Conservation (phyloP, 2,329 filamentous ascomycete species). For the Xylaria multiplex region DNA sequence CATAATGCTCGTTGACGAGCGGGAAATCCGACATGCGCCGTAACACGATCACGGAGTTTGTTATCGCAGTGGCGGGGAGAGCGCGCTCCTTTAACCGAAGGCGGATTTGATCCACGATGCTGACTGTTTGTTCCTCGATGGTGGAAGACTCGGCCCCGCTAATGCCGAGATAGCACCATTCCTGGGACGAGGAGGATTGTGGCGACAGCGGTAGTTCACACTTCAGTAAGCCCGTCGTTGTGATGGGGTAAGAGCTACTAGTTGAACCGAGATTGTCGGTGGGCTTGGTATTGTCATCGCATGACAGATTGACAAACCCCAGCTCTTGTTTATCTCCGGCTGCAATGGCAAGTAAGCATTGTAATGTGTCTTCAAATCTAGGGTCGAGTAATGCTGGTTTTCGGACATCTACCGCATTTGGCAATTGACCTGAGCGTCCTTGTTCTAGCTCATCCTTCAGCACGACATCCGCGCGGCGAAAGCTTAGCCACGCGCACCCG, state of each 20-base stretch:
- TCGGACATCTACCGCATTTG: slow-evolving; percentile 52
- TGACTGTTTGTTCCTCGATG: slow-evolving; percentile 60
- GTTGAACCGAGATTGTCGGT: slow-evolving; percentile 1
- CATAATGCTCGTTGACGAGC: slow-evolving; percentile 79
- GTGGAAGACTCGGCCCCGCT: slow-evolving; percentile 38
- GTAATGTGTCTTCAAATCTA: slow-evolving; percentile 61
- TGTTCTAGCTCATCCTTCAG: slow-evolving; percentile 50
- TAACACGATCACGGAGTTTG: slow-evolving; percentile 73
- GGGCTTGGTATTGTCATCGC: slow-evolving; percentile 22
- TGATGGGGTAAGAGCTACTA: slow-evolving; percentile 11
- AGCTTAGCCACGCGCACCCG: slow-evolving; percentile 77
- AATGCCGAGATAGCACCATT: slow-evolving; percentile 54
- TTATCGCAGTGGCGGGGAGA: slow-evolving; percentile 57
- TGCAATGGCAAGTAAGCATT: slow-evolving; percentile 43
- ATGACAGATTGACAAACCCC: slow-evolving; percentile 22
- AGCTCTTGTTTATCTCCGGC: slow-evolving; percentile 14
- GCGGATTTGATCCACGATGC: slow-evolving; percentile 59
- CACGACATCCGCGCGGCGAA: slow-evolving; percentile 66
- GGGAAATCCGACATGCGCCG: slow-evolving; percentile 83
- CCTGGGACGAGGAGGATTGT: slow-evolving; percentile 37
- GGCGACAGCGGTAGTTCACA: slow-evolving; percentile 30
- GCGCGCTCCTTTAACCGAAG: slow-evolving; percentile 51
- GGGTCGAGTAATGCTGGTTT: slow-evolving; percentile 74
- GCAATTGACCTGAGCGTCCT: slow-evolving; percentile 21
- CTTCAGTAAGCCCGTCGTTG: slow-evolving; percentile 24